phyloP scores from a whole-genome alignment of 768 basidiomycete species.

The Cystobasidium onofrii region DNA sequence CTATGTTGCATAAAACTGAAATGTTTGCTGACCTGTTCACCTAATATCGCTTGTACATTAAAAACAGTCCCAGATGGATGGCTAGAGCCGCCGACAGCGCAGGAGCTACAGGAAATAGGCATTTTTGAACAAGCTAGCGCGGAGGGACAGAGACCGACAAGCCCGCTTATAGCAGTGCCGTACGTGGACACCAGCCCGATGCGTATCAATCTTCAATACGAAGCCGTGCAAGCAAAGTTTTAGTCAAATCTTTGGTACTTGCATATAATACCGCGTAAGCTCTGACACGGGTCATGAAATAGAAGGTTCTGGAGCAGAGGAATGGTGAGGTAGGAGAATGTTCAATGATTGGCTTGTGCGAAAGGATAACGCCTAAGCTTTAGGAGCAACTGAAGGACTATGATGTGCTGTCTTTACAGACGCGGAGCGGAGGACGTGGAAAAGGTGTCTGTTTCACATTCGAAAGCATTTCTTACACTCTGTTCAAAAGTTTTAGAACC shows the following conservation, averaged over 20 bases:
- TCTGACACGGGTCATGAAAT: no score
- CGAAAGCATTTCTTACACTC: neutral
- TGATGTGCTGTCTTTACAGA: no score
- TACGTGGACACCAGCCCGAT: slow-evolving; percentile 15
- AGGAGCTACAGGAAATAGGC: neutral
- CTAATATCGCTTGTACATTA: neutral
- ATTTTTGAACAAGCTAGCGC: neutral
- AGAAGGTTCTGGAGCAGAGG: no score
- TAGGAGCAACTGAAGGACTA: no score
- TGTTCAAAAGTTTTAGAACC: neutral
- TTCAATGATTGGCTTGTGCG: no score
- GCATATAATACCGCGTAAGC: no score
- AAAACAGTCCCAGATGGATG: slow-evolving; percentile 13
- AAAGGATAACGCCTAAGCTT: no score
- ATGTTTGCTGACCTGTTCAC: neutral
- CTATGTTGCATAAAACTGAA: neutral
- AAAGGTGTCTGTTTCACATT: neutral
- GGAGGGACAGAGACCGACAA: neutral
- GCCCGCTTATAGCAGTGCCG: slow-evolving; percentile 17
- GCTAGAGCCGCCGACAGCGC: slow-evolving; percentile 21
- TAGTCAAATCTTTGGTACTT: no score
- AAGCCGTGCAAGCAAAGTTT: neutral
- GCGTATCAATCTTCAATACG: slow-evolving; percentile 12
- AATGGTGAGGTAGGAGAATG: no score
- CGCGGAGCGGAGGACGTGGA: no score